Evolutionary conservation across 768 basidiomycete species (phyloP).

Genomic region (Mycena filopes): DNA sequence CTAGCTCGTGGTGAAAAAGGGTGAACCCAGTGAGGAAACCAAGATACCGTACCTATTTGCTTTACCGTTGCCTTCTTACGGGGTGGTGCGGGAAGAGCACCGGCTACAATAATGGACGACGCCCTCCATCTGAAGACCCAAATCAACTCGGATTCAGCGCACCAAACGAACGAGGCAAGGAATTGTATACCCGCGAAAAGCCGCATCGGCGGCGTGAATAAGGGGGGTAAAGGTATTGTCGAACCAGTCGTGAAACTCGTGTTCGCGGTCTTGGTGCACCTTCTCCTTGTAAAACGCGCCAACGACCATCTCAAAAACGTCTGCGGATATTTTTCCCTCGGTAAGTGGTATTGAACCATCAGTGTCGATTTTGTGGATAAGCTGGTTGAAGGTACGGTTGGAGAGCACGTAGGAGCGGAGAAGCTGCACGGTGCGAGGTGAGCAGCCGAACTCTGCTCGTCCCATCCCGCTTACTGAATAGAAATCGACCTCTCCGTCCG

Average conservation of each 20-base stretch:
- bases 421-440: no score
- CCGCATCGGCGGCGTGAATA: slow-evolving; percentile 5
- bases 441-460: no score
- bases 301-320: slow-evolving; percentile 9
- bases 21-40: neutral
- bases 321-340: neutral
- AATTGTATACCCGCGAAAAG: neutral
- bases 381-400: slow-evolving; percentile 1
- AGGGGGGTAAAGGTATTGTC: slow-evolving; percentile 6
- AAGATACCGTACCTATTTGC: neutral
- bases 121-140: slow-evolving; percentile 13
- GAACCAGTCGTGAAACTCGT: slow-evolving; percentile 8
- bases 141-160: neutral
- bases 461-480: neutral
- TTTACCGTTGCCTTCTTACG: no score
- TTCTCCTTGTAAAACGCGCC: slow-evolving; percentile 5
- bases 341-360: neutral
- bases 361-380: slow-evolving; percentile 10
- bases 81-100: no score
- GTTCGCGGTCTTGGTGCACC: neutral
- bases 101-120: no score
- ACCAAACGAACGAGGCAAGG: neutral
- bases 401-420: slow-evolving; percentile 14
- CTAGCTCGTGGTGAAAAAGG: neutral
- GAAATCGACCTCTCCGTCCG: neutral